A percentile compares a stretch with the other conserved stretches of the same genome.
phyloP scores from a whole-genome alignment of 768 basidiomycete species.

The Tylopilus subfusipes region DNA sequence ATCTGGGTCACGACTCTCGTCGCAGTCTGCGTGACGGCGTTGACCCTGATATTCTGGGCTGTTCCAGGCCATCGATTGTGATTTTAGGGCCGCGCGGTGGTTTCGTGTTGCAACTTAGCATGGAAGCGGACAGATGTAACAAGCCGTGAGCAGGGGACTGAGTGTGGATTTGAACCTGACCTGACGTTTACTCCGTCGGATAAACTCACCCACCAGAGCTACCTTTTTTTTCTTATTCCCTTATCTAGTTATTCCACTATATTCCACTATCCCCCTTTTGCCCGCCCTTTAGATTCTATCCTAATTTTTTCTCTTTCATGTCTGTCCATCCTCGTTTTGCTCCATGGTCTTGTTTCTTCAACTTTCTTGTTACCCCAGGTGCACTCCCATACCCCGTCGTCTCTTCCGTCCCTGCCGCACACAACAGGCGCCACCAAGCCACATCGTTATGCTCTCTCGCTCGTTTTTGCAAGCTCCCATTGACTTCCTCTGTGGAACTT shows the following conservation, averaged over 20 bases:
- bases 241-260: slow-evolving; percentile 29
- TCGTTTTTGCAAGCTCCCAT: slow-evolving; percentile 21
- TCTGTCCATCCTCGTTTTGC: slow-evolving; percentile 19
- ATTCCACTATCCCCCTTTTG: slow-evolving; percentile 20
- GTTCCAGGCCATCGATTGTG: slow-evolving; percentile 91
- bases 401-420: slow-evolving; percentile 15
- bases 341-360: slow-evolving; percentile 12
- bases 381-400: slow-evolving; percentile 22
- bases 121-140: slow-evolving; percentile 10
- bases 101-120: slow-evolving; percentile 6
- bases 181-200: slow-evolving; percentile 19
- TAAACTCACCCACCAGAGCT: slow-evolving; percentile 19
- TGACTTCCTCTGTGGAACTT: slow-evolving; percentile 14
- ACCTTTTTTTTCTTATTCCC: slow-evolving; percentile 27
- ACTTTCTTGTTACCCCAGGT: slow-evolving; percentile 25
- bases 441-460: slow-evolving; percentile 25
- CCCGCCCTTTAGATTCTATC: slow-evolving; percentile 20
- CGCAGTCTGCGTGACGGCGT: slow-evolving; percentile 65
- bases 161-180: slow-evolving; percentile 15
- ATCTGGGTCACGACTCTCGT: slow-evolving; percentile 88
- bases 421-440: slow-evolving; percentile 19
- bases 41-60: slow-evolving; percentile 93
- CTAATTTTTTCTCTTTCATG: slow-evolving; percentile 25
- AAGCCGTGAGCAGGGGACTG: slow-evolving; percentile 12
- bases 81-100: slow-evolving; percentile 1